Evolutionary conservation across 1,284 basidiomycete species (phyloP), one percentile per base, ranked within the genome.

Genomic region (Cronartium quercuum): DNA sequence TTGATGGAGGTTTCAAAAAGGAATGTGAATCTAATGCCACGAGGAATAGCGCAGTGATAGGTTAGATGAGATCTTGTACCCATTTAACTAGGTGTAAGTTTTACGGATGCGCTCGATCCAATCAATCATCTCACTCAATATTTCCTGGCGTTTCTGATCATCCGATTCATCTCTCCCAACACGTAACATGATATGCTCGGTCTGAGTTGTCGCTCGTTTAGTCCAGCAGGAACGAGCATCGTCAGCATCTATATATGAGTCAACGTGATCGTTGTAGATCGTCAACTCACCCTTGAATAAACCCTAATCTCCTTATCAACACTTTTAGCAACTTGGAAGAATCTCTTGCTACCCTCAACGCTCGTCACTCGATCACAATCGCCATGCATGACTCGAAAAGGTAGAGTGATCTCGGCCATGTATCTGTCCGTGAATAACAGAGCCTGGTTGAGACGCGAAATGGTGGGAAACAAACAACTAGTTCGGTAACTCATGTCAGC

Each of bases 341-440:
- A 41, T 18, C 10, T 35, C 10, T 67, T 42, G 29, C 71, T 75
- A 62, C 65, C 71, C 7, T 18, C 29, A 4, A 60, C 55, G 55
- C 57, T 75, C 1, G 71, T 75, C 21, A 75, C 71, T 41, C 71
- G 21, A 66, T 75, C 71, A 47, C 55, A 61, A 29, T 60, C 29
- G n/a, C 80, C 80, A 75, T 81, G 80, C 62, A 78, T 78, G 13
- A 80, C 66, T 29, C 77, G 51, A 76, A 81, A 80, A 0, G 80
- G 80, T 1, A 79, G 51, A 37, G 71, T 73, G 18, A 81, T 76
- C 58, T 76, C 67, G 6, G 51, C 37, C 37, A 79, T 60, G 38
- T 75, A 38, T 37, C 38, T 15, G 29, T 51, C 58, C 15, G 29
- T 40, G 21, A 62, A 74, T 12, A 57, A 47, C 29, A 74, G 34